Evolutionary conservation across 805 yeast species (phyloP).

Genomic region (Cyberlindnera xylosilytica): DNA sequence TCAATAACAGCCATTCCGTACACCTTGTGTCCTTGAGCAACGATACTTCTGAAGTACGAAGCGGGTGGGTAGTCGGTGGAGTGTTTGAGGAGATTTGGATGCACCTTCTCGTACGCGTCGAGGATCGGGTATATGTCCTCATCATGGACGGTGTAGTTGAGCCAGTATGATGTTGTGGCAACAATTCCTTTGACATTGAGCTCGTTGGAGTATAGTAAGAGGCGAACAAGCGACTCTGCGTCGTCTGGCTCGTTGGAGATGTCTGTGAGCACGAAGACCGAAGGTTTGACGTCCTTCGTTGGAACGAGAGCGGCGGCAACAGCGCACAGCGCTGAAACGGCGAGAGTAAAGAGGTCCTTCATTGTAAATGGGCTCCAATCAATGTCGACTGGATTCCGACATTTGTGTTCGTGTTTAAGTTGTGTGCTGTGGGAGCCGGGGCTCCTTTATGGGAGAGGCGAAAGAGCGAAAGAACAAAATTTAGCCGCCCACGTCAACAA

Average conservation of each 20-base stretch:
- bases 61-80: constrained; percentile 28
- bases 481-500: too few species aligned
- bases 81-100: constrained; percentile 26
- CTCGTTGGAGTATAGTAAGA: constrained; percentile 31
- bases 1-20: constrained; percentile 27
- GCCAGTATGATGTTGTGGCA: constrained; percentile 34
- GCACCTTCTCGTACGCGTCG: constrained; percentile 31
- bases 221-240: constrained; percentile 30
- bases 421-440: too few species aligned
- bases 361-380: background rate
- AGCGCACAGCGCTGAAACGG: background rate
- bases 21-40: constrained; percentile 24
- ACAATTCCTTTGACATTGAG: constrained; percentile 29
- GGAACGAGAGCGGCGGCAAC: background rate
- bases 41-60: constrained; percentile 27
- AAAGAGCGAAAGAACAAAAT: too few species aligned
- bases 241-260: constrained; percentile 33
- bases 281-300: constrained; percentile 26
- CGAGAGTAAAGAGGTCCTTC: background rate
- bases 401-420: too few species aligned
- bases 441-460: too few species aligned
- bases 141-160: constrained; percentile 29
- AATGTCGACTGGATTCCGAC: too few species aligned
- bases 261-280: constrained; percentile 31
- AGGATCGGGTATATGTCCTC: constrained; percentile 31